phyloP scores from a whole-genome alignment of 164 flowering plant species.

The Malania oleifera region DNA sequence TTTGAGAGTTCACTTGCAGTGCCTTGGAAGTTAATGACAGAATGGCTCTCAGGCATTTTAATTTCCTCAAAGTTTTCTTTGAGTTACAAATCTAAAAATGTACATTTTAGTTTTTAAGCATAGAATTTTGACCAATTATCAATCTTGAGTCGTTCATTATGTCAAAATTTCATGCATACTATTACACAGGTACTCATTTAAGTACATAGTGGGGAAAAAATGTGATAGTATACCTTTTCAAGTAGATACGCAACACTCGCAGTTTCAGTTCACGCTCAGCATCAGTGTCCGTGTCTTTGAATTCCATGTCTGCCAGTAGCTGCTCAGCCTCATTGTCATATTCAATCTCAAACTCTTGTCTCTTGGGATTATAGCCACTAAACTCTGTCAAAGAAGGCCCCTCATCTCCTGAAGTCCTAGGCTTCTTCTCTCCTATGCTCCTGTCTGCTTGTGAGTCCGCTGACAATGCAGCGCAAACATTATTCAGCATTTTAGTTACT shows the following conservation, averaged over 20 bases:
- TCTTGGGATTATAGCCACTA: constrained; percentile 88
- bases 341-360: constrained; percentile 93
- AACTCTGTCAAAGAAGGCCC: constrained; percentile 63
- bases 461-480: not conserved
- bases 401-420: constrained; percentile 51
- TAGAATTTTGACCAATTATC: no score
- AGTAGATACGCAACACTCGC: constrained; percentile 68
- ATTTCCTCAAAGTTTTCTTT: no score
- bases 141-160: no score
- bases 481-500: no score
- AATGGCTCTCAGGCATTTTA: no score
- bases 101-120: no score
- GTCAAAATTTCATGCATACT: no score
- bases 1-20: no score
- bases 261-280: constrained; percentile 75
- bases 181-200: not conserved
- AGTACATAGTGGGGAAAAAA: not conserved
- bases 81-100: no score
- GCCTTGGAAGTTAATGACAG: no score
- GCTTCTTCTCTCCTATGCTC: constrained; percentile 84
- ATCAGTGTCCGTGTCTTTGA: constrained; percentile 73
- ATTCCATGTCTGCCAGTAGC: constrained; percentile 93
- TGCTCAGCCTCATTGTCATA: constrained; percentile 99
- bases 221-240: constrained; percentile 43
- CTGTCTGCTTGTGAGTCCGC: constrained; percentile 60